Conservation (phyloP, 768 basidiomycete genomes). For the Boletus vermiculosoides region DNA sequence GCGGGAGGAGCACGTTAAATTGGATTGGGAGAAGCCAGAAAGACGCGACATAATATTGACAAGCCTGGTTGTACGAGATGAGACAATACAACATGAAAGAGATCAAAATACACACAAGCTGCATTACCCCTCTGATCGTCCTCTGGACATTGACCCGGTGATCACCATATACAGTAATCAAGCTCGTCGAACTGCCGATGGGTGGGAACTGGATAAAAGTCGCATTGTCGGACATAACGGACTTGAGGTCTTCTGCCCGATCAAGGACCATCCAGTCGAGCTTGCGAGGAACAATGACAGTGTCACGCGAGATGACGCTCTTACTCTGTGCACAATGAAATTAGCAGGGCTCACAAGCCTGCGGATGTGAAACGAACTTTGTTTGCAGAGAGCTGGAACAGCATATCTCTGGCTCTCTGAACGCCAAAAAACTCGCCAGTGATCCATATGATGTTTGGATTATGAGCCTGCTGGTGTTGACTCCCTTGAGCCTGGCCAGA, state of each 20-base stretch:
- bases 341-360: not conserved
- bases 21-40: slow-evolving; percentile 95
- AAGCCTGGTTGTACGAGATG: slow-evolving; percentile 55
- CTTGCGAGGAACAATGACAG: slow-evolving; percentile 92
- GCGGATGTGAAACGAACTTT: slow-evolving; percentile 53
- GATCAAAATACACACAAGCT: slow-evolving; percentile 62
- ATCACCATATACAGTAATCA: slow-evolving; percentile 94
- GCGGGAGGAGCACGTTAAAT: slow-evolving; percentile 88
- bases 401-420: slow-evolving; percentile 92
- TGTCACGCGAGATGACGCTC: slow-evolving; percentile 86
- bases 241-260: slow-evolving; percentile 87
- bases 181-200: slow-evolving; percentile 87
- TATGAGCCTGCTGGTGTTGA: slow-evolving; percentile 43
- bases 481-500: slow-evolving; percentile 18
- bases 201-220: slow-evolving; percentile 94
- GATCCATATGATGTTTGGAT: slow-evolving; percentile 85
- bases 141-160: slow-evolving; percentile 91
- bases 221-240: slow-evolving; percentile 94
- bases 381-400: slow-evolving; percentile 80
- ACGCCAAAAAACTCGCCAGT: slow-evolving; percentile 98
- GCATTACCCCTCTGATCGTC: slow-evolving; percentile 92
- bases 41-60: slow-evolving; percentile 94
- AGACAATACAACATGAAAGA: slow-evolving; percentile 21
- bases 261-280: slow-evolving; percentile 99
- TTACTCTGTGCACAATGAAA: slow-evolving; percentile 59